phyloP scores from a whole-genome alignment of 2,329 filamentous ascomycete species.

The Drechslerella dactyloides region DNA sequence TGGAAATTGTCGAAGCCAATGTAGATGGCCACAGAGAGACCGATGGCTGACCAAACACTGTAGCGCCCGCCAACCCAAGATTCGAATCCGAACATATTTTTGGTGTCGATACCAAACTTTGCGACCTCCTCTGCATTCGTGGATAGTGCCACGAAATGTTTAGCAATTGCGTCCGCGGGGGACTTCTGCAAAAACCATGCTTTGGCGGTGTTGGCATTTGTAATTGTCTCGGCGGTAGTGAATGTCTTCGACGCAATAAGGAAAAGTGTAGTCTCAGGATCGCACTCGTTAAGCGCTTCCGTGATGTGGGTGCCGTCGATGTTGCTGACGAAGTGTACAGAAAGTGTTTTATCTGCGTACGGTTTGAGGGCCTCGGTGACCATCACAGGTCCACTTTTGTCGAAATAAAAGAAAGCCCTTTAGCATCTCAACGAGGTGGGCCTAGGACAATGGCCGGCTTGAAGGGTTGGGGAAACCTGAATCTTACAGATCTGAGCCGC shows the following conservation, averaged over 20 bases:
- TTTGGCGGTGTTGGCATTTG: constrained; percentile 97
- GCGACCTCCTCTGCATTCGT: constrained; percentile 94
- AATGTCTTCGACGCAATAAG: constrained; percentile 99
- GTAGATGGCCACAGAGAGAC: constrained; percentile 90
- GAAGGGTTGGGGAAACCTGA: constrained; percentile 52
- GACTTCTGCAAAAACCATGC: constrained; percentile 90
- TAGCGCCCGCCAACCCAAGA: constrained; percentile 98
- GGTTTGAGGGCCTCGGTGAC: constrained; percentile 96
- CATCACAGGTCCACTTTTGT: constrained; percentile 87
- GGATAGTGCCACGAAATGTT: constrained; percentile 97
- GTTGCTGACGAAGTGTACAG: constrained; percentile 98
- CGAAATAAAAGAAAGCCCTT: constrained; percentile 55
- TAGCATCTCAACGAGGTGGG: not conserved
- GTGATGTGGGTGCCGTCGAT: constrained; percentile 98
- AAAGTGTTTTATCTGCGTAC: constrained; percentile 85
- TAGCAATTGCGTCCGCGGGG: constrained; percentile 78
- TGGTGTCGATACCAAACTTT: constrained; percentile 97
- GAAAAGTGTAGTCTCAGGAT: constrained; percentile 99
- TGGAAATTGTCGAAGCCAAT: constrained; percentile 98
- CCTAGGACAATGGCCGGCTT: not conserved
- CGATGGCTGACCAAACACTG: constrained; percentile 98
- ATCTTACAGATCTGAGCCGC: constrained; percentile 92
- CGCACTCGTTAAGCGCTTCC: constrained; percentile 83
- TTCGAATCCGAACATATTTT: constrained; percentile 99
- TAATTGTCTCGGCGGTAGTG: constrained; percentile 95